Evolutionary conservation across 306 rosid genomes (phyloP).

Genomic region (Albizia julibrissin): DNA sequence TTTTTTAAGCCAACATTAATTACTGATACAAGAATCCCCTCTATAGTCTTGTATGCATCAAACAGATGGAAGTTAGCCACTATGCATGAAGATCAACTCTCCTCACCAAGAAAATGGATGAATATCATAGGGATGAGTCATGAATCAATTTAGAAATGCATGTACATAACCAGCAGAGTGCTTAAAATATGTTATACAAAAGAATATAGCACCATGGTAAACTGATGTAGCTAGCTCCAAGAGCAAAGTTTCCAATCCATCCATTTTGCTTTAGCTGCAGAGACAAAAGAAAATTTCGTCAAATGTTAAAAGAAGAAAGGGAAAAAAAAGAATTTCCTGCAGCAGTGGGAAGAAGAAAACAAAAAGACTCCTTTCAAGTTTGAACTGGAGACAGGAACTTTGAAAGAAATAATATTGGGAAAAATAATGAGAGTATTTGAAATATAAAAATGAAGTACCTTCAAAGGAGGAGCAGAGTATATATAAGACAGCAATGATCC

Average conservation of each 20-base stretch:
- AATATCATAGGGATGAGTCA: background rate
- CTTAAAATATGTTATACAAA: conserved; percentile 1
- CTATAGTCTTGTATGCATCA: background rate
- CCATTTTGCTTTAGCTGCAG: conserved; percentile 97
- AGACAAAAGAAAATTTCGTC: conserved; percentile 35
- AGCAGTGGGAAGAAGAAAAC: background rate
- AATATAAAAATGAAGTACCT: conserved; percentile 43
- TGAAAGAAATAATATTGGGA: background rate
- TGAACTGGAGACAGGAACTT: background rate
- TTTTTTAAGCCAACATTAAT: background rate
- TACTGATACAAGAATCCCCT: background rate
- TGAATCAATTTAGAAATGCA: background rate
- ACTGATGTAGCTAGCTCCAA: conserved; percentile 98
- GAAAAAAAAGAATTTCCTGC: background rate
- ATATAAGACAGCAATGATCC: conserved; percentile 89
- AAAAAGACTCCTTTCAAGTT: background rate
- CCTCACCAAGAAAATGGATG: background rate
- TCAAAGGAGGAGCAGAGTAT: conserved; percentile 97
- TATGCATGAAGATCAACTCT: background rate
- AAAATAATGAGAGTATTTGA: background rate
- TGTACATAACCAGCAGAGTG: conserved; percentile 4
- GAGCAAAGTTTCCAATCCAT: conserved; percentile 98
- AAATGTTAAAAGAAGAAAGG: background rate
- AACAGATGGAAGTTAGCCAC: conserved; percentile 10
- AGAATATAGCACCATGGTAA: conserved; percentile 85